Percentiles rank a stretch among this genome's conserved stretches.
Conservation (phyloP, 805 yeast genomes). For the Candida morakotiae region DNA sequence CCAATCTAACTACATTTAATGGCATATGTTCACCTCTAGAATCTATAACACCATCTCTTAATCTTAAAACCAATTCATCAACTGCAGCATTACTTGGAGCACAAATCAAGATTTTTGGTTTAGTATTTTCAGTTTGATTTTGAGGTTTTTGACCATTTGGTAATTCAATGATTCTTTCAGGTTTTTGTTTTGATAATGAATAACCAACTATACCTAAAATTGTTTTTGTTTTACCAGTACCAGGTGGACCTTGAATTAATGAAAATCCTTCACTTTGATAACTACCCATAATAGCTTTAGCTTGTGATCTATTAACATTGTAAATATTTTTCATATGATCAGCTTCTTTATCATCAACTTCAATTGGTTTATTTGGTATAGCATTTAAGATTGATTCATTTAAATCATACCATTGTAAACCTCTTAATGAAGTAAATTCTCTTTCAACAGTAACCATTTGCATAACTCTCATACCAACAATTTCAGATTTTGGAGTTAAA, state of each 20-base stretch:
- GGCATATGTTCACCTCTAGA: constrained; percentile 48
- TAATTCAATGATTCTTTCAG: constrained; percentile 15
- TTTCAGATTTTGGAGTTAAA: constrained; percentile 58
- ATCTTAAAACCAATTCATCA: constrained; percentile 84
- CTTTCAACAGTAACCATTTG: constrained; percentile 91
- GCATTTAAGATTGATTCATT: constrained; percentile 65
- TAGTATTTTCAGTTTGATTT: constrained; percentile 9
- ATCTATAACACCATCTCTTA: constrained; percentile 65
- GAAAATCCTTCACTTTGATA: constrained; percentile 71
- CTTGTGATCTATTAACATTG: constrained; percentile 83
- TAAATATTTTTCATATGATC: constrained; percentile 43
- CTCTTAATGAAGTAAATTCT: constrained; percentile 81
- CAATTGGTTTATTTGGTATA: constrained; percentile 45
- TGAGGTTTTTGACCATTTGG: constrained; percentile 14
- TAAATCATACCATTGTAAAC: constrained; percentile 77
- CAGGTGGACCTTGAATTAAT: constrained; percentile 97
- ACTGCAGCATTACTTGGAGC: constrained; percentile 99
- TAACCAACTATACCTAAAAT: constrained; percentile 89
- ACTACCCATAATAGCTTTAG: constrained; percentile 78
- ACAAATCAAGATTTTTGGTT: constrained; percentile 77
- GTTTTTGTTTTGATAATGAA: constrained; percentile 41
- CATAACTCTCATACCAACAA: constrained; percentile 71
- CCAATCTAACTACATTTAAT: constrained; percentile 80
- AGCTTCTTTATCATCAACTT: constrained; percentile 30
- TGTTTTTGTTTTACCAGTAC: constrained; percentile 98